A percentile compares a stretch with the other conserved stretches of the same genome.
Evolutionary conservation across 2,329 filamentous ascomycete genomes (phyloP).

Genomic region (Trichoderma citrinoviride): DNA sequence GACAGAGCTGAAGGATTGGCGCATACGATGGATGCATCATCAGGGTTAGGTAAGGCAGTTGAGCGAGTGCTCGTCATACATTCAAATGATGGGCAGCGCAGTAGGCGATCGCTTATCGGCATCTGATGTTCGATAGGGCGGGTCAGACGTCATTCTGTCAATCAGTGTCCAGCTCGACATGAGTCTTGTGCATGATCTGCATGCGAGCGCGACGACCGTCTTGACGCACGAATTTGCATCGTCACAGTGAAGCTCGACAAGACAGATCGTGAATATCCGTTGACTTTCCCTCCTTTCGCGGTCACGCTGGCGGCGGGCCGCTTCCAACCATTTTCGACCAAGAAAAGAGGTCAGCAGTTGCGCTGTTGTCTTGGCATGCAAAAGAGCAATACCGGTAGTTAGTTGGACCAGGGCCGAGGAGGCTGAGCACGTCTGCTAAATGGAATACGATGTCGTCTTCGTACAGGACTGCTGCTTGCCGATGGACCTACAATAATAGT

Average conservation of each 20-base stretch:
- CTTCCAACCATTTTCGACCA: neutral
- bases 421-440: neutral
- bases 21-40: no score
- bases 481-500: no score
- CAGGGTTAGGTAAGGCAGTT: neutral
- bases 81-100: neutral
- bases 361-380: neutral
- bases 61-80: neutral
- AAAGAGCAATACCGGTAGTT: neutral
- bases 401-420: neutral
- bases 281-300: neutral
- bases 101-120: slow-evolving; percentile 4
- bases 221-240: no score
- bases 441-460: neutral
- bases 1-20: no score
- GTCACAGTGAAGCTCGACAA: no score
- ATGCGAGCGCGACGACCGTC: neutral
- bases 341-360: neutral
- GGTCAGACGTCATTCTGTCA: neutral
- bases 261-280: no score
- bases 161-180: neutral
- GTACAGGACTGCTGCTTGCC: neutral
- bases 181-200: slow-evolving; percentile 3
- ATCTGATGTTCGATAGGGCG: neutral
- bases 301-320: neutral